phyloP scores from a whole-genome alignment of 768 basidiomycete species.

The Hericium rajendrae region DNA sequence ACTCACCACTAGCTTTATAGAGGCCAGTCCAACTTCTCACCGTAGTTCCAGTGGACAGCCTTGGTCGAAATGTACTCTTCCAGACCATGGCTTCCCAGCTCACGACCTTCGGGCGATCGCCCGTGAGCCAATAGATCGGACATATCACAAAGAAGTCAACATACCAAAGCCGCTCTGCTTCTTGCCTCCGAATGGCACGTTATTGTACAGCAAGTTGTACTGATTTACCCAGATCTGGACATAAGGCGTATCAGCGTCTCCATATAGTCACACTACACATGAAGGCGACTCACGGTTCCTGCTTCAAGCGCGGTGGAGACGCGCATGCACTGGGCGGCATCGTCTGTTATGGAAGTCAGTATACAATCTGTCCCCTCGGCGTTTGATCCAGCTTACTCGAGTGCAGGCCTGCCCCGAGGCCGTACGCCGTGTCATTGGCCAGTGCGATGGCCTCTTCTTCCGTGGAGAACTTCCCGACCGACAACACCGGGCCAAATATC shows the following conservation, averaged over 20 bases:
- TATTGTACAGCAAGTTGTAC: slow-evolving; percentile 74
- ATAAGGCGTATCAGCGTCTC: not conserved
- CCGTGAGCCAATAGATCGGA: not conserved
- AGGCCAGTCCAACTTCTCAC: slow-evolving; percentile 73
- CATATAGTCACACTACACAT: not conserved
- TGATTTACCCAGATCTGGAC: slow-evolving; percentile 85
- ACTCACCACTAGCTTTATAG: slow-evolving; percentile 28
- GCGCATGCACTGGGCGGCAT: slow-evolving; percentile 83
- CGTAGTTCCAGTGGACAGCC: slow-evolving; percentile 84
- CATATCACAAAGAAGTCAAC: slow-evolving; percentile 9
- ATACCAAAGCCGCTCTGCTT: slow-evolving; percentile 83
- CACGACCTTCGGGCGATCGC: slow-evolving; percentile 47
- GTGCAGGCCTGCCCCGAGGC: slow-evolving; percentile 86
- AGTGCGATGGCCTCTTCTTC: slow-evolving; percentile 80
- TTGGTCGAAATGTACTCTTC: slow-evolving; percentile 78
- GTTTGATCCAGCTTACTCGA: slow-evolving; percentile 42
- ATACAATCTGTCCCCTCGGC: not conserved
- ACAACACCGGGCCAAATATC: slow-evolving; percentile 94
- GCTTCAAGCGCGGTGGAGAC: slow-evolving; percentile 82
- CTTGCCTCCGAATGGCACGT: slow-evolving; percentile 93
- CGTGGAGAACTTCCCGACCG: slow-evolving; percentile 72
- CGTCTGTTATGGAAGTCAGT: slow-evolving; percentile 31
- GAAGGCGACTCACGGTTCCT: slow-evolving; percentile 55
- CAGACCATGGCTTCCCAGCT: slow-evolving; percentile 78
- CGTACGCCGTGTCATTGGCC: slow-evolving; percentile 86